These are phyloP conservation scores for Coffea eugenioides DNA, from an alignment of 257 asterid species.

Conservation along the genomic window DNA sequence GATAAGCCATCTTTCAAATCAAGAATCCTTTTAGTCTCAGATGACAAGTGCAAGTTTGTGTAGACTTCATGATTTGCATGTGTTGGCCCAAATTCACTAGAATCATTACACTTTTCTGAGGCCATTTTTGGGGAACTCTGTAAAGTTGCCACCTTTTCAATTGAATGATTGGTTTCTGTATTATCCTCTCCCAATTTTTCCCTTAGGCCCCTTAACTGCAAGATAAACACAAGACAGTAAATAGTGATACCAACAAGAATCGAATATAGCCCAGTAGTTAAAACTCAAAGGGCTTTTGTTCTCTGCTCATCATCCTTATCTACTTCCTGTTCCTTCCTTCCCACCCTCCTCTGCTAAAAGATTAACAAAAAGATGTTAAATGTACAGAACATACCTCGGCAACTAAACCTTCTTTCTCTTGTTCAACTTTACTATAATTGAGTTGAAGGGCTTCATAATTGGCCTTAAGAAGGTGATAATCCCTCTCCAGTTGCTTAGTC, in stretches of 20 bases:
- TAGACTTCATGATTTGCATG: conserved; percentile 6
- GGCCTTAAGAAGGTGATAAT: conserved; percentile 34
- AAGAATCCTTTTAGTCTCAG: conserved; percentile 7
- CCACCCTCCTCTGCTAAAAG: neutral
- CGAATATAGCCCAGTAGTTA: neutral
- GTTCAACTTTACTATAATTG: conserved; percentile 31
- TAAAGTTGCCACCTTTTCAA: conserved; percentile 4
- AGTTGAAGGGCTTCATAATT: conserved; percentile 43
- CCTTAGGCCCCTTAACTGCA: conserved; percentile 37
- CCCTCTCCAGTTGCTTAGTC: conserved; percentile 49
- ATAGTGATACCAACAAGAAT: neutral
- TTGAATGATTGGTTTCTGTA: conserved; percentile 8
- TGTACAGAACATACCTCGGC: conserved; percentile 31
- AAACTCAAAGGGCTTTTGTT: neutral
- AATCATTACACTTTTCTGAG: neutral
- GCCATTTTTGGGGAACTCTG: neutral
- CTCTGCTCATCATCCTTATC: too few species aligned
- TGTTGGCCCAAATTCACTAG: conserved; percentile 5
- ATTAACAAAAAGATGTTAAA: too few species aligned
- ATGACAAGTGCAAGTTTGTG: neutral
- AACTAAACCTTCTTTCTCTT: conserved; percentile 29
- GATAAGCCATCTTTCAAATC: conserved; percentile 39
- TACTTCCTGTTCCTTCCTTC: neutral
- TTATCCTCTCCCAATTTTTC: conserved; percentile 34
- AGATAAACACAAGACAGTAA: neutral